Evolutionary conservation across 192 early-diverging fungal species (phyloP), one percentile per base, ranked within the genome.

Genomic region (Umbelopsis isabellina): DNA sequence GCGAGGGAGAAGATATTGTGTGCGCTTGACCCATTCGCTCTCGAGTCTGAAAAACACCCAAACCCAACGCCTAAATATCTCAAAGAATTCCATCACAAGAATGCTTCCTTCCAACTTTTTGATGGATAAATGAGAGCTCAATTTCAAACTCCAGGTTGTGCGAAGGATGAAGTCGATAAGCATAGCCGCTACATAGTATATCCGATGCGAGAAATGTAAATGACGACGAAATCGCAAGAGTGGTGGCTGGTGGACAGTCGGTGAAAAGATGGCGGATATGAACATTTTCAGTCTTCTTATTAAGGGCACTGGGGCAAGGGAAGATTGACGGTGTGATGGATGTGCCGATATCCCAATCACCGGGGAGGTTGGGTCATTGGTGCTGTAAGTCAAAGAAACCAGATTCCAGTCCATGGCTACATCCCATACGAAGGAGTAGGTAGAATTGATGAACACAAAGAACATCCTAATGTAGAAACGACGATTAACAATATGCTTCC

Each of bases 341-440:
- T 71, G 48, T 25, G 22, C 47, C 18, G 50, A 13, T 66, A 25
- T 46, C 11, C 12, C 4, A 41, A 30, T 68, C 35, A 15, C 23
- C 18, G 13, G 69, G n/a, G 33, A n/a, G 5, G 45, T 23, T 9
- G 50, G 21, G 16, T 51, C 35, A 61, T 15, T 20, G 21, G 20
- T 30, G 13, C 13, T 58, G 27, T 71, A 68, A 1, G 67, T 74
- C 55, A 73, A 47, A 5, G 67, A 47, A 15, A 80, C 66, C 41
- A 98, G 72, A 33, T 89, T 86, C 96, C 96, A 98, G 79, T 97
- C 97, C 75, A 94, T 90, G 18, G 84, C 87, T 30, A 98, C 85
- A 82, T 98, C 97, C 98, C 97, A 99, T 78, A 96, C 97, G 48
- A 96, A 89, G 6, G 93, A 96, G 79, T 92, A 98, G 16, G 95